These are phyloP conservation scores for Rhododendron williamsianum DNA, from an alignment of 148 eudicot species.

Conservation along the genomic window DNA sequence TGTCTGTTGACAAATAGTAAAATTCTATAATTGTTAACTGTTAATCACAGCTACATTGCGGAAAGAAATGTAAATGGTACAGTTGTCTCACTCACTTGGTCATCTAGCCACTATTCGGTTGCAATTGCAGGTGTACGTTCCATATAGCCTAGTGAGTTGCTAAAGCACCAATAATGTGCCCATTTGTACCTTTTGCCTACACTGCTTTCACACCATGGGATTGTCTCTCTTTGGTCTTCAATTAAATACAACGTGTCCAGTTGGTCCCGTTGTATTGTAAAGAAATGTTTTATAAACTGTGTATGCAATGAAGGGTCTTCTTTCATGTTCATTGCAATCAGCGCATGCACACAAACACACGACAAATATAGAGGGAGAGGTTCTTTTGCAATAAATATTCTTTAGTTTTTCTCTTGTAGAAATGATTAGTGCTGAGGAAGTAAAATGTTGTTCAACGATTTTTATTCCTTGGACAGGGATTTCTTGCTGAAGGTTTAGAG, in stretches of 20 bases:
- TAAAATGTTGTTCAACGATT: not conserved
- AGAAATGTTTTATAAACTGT: not conserved
- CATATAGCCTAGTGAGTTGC: not conserved
- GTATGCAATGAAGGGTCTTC: not conserved
- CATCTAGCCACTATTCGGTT: not conserved
- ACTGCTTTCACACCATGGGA: too few species aligned
- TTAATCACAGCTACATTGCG: not conserved
- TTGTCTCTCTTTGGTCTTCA: not conserved
- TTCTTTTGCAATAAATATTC: not conserved
- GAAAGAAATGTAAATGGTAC: too few species aligned
- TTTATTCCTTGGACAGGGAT: slow-evolving; percentile 53
- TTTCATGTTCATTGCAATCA: not conserved
- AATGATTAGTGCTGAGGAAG: not conserved
- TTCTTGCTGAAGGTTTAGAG: slow-evolving; percentile 88
- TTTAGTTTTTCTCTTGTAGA: not conserved
- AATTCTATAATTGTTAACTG: not conserved
- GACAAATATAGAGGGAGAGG: not conserved
- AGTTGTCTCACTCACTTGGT: not conserved
- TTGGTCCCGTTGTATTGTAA: not conserved
- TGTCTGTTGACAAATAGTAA: too few species aligned
- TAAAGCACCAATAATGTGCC: not conserved
- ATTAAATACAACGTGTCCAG: too few species aligned
- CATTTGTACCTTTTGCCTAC: not conserved
- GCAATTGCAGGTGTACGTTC: not conserved
- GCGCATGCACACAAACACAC: not conserved